These are phyloP conservation scores for Candida peoriensis DNA, from an alignment of 805 yeast genomes.

Conservation along the genomic window DNA sequence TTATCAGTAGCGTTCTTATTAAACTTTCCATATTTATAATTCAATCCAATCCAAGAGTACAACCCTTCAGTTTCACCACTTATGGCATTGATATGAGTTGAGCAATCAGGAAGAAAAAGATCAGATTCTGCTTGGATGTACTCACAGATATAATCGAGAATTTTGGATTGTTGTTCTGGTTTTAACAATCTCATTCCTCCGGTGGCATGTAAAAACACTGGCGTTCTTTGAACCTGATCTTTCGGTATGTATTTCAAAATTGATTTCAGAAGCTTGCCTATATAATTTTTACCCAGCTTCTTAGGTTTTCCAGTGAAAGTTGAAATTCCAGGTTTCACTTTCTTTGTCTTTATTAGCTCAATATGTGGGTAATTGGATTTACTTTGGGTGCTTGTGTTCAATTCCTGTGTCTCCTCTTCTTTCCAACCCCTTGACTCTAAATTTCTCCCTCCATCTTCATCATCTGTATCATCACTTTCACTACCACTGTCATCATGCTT, in stretches of 20 bases:
- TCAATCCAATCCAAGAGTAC: constrained; percentile 62
- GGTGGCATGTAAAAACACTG: constrained; percentile 64
- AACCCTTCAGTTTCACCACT: constrained; percentile 65
- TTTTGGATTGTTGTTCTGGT: constrained; percentile 43
- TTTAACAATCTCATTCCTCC: constrained; percentile 61
- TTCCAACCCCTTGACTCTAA: constrained; percentile 7
- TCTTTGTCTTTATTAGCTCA: constrained; percentile 15
- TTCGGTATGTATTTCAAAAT: constrained; percentile 51
- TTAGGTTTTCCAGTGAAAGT: constrained; percentile 43
- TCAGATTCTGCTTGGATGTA: constrained; percentile 43
- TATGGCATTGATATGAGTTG: constrained; percentile 51
- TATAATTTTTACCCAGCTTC: constrained; percentile 46
- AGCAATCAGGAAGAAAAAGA: constrained; percentile 58
- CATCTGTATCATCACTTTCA: constrained; percentile 1
- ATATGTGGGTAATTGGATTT: constrained; percentile 8
- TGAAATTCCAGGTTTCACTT: constrained; percentile 52
- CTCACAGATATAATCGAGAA: constrained; percentile 43
- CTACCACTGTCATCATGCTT: background rate
- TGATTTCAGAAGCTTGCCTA: constrained; percentile 41
- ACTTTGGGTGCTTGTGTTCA: constrained; percentile 2
- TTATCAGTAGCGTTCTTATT: constrained; percentile 28
- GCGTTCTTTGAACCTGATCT: constrained; percentile 57
- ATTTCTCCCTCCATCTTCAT: no score
- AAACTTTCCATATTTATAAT: constrained; percentile 46
- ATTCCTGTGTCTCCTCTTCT: constrained; percentile 6